phyloP scores from a whole-genome alignment of 495 filamentous ascomycete species.

The Bacidia gigantensis region DNA sequence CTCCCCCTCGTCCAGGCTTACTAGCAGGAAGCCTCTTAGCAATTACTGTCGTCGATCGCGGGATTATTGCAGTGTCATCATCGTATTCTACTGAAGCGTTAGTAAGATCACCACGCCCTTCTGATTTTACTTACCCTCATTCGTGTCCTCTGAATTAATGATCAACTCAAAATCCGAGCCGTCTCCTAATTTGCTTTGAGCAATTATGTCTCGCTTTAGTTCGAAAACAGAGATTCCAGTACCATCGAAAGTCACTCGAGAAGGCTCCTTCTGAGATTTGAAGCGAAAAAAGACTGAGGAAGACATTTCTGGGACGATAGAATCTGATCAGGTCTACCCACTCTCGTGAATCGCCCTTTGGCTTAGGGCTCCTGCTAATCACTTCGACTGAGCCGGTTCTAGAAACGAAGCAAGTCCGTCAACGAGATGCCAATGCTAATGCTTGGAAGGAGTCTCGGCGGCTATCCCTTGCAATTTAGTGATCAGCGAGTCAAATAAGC shows the following conservation, averaged over 20 bases:
- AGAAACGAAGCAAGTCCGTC: too few species aligned
- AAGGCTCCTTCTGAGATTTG: conserved; percentile 95
- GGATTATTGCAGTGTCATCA: conserved; percentile 91
- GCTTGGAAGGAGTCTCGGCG: too few species aligned
- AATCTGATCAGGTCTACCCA: too few species aligned
- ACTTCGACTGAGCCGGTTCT: too few species aligned
- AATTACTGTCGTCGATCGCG: conserved; percentile 84
- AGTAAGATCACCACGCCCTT: neutral
- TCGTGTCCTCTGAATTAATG: conserved; percentile 80
- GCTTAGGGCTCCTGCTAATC: too few species aligned
- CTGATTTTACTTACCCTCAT: conserved; percentile 56
- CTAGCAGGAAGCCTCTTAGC: conserved; percentile 74
- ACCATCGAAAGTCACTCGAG: conserved; percentile 90
- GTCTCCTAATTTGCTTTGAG: conserved; percentile 83
- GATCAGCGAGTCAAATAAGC: too few species aligned
- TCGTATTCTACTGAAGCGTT: conserved; percentile 61
- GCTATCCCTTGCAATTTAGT: too few species aligned
- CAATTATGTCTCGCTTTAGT: conserved; percentile 95
- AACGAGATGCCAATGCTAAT: too few species aligned
- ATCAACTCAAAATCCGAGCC: conserved; percentile 93
- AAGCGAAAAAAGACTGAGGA: conserved; percentile 99
- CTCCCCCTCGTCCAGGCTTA: conserved; percentile 68
- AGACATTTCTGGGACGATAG: conserved; percentile 44
- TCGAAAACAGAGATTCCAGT: conserved; percentile 98
- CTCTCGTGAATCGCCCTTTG: too few species aligned